Evolutionary conservation across 768 basidiomycete genomes (phyloP).

Genomic region (Chalciporus chontae): DNA sequence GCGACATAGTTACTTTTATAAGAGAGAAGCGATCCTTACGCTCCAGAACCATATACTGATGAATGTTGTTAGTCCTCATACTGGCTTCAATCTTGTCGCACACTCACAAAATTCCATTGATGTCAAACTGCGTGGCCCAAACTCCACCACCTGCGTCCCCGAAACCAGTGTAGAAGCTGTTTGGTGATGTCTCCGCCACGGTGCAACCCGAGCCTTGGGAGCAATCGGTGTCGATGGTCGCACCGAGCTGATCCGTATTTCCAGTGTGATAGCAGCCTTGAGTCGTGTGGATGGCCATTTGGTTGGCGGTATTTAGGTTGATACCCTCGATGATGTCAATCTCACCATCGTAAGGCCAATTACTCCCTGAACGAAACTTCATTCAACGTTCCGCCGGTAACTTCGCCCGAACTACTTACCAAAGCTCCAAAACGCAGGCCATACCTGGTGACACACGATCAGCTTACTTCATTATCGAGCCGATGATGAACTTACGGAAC

Average conservation of each 20-base stretch:
- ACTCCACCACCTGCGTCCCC: conserved; percentile 50
- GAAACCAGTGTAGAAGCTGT: conserved; percentile 26
- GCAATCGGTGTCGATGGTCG: conserved; percentile 22
- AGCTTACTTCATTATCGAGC: conserved; percentile 4
- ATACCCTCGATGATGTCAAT: conserved; percentile 63
- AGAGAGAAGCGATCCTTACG: conserved; percentile 27
- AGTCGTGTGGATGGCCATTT: conserved; percentile 54
- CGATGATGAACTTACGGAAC: conserved; percentile 39
- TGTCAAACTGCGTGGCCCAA: conserved; percentile 68
- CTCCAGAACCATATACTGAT: conserved; percentile 49
- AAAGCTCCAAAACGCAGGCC: conserved; percentile 33
- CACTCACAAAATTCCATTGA: conserved; percentile 46
- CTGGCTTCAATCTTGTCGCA: neutral
- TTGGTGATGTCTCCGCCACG: conserved; percentile 27
- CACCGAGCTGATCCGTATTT: conserved; percentile 32
- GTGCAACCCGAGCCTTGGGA: conserved; percentile 27
- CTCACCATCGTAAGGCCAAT: conserved; percentile 48
- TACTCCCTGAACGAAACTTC: conserved; percentile 11
- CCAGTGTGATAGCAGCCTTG: conserved; percentile 35
- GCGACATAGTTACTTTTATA: conserved; percentile 2
- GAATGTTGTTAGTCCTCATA: conserved; percentile 1
- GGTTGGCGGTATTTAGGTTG: conserved; percentile 48
- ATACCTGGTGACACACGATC: conserved; percentile 15
- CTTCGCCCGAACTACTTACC: conserved; percentile 11
- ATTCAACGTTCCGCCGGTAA: neutral